Evolutionary conservation across 1,139 yeast species (phyloP).

Genomic region (Geotrichum siamense): DNA sequence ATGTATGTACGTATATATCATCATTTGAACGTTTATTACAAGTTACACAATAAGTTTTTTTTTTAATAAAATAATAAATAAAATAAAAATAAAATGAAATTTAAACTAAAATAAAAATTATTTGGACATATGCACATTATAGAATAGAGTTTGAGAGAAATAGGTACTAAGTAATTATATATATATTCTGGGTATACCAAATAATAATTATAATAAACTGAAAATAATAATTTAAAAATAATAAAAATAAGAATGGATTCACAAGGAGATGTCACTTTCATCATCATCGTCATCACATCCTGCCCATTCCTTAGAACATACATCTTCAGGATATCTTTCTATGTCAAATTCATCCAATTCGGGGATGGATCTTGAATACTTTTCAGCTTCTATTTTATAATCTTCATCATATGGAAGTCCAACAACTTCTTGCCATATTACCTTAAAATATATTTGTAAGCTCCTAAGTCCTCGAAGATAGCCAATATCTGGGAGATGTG

Average conservation of each 20-base stretch:
- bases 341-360: constrained; percentile 14
- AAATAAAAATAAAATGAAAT: too few relatives aligned
- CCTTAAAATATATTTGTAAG: constrained; percentile 50
- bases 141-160: too few relatives aligned
- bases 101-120: too few relatives aligned
- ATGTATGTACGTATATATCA: too few relatives aligned
- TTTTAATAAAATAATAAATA: too few relatives aligned
- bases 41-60: too few relatives aligned
- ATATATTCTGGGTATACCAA: too few relatives aligned
- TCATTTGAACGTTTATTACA: too few relatives aligned
- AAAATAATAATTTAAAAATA: neutral
- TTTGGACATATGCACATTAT: too few relatives aligned
- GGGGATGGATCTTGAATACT: neutral
- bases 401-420: constrained; percentile 17
- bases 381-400: neutral
- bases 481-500: constrained; percentile 67
- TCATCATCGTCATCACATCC: neutral
- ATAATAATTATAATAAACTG: too few relatives aligned
- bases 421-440: constrained; percentile 26
- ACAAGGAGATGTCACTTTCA: neutral
- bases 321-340: constrained; percentile 1
- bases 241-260: neutral
- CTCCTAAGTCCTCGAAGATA: constrained; percentile 75
- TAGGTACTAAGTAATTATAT: too few relatives aligned
- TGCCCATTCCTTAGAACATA: neutral